Evolutionary conservation across 2,329 filamentous ascomycete species (phyloP), one percentile per base, ranked within the genome.

Genomic region (Fusarium aywerte): DNA sequence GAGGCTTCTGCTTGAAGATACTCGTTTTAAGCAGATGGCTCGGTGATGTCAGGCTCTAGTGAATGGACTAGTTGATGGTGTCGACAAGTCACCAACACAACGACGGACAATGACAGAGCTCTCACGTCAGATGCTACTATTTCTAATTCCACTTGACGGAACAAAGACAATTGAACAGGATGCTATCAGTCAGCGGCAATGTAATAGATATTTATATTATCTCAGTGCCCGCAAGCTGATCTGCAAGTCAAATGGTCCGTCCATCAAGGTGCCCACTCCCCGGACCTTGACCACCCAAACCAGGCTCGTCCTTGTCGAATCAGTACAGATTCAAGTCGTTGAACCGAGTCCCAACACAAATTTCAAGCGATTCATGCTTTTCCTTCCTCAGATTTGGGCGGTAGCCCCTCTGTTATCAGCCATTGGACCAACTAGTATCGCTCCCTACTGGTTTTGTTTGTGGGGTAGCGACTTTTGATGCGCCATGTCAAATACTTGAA

Each of bases 181-280:
- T 21, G 6, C 16, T 32, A 21, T 7, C 15, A 18, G 15, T 9
- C 56, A 52, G 54, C 23, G 53, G 56, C 39, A 35, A 35, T 29
- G 15, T 25, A 31, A 49, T 36, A 38, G 55, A 36, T 62, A 71
- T 73, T 73, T 73, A 71, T 73, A 58, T 59, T 25, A 21, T 39
- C 40, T 23, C 29, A 43, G 44, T 49, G 18, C 33, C 39, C 12
- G n/a, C 16, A 49, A 42, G 47, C 50, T 49, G 64, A 59, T 70
- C 56, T 54, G 47, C 61, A 60, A 58, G 15, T 58, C 27, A 47
- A 54, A 61, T 53, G 39, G 47, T 55, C 56, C 56, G 56, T 45
- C 71, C 71, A 73, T 73, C 71, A 73, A 71, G 71, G 71, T 73
- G 57, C 58, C 53, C 54, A 55, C 53, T 60, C 52, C 60, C 67